A percentile compares a stretch with the other conserved stretches of the same genome.
Evolutionary conservation across 176 grass and related monocot genomes (phyloP).

Genomic region (Musa itinerans): DNA sequence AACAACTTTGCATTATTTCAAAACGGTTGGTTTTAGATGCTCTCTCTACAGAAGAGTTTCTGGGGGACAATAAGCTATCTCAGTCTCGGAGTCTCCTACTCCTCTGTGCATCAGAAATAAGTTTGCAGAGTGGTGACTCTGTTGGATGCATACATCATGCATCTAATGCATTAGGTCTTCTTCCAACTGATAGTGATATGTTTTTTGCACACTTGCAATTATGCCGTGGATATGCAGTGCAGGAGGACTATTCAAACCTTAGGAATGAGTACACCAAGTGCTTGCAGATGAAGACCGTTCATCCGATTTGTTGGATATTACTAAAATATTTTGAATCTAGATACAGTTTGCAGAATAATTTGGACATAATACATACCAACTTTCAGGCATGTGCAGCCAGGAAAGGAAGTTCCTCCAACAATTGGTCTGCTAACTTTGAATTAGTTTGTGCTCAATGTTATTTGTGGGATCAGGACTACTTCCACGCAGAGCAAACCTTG

Average conservation of each 20-base stretch:
- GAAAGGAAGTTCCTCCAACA: slow-evolving; percentile 37
- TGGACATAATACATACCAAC: slow-evolving; percentile 51
- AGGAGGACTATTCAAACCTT: slow-evolving; percentile 48
- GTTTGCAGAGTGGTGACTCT: slow-evolving; percentile 56
- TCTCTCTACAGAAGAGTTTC: slow-evolving; percentile 34
- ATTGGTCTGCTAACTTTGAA: slow-evolving; percentile 64
- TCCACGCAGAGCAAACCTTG: slow-evolving; percentile 58
- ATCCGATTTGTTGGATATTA: slow-evolving; percentile 72
- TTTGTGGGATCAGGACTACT: slow-evolving; percentile 55
- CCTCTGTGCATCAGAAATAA: slow-evolving; percentile 71
- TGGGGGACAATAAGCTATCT: slow-evolving; percentile 27
- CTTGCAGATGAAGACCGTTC: slow-evolving; percentile 39
- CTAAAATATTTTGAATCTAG: slow-evolving; percentile 76
- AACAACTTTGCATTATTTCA: slow-evolving; percentile 41
- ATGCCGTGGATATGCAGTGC: slow-evolving; percentile 51
- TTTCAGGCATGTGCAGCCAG: slow-evolving; percentile 37
- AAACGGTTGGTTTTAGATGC: slow-evolving; percentile 53
- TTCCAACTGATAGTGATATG: slow-evolving; percentile 27
- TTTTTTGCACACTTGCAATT: slow-evolving; percentile 82
- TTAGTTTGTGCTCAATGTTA: slow-evolving; percentile 68
- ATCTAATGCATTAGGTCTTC: slow-evolving; percentile 41
- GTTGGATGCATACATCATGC: slow-evolving; percentile 36
- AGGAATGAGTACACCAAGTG: slow-evolving; percentile 65
- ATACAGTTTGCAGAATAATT: slow-evolving; percentile 39
- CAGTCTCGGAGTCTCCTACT: slow-evolving; percentile 48